Evolutionary conservation across 2,329 filamentous ascomycete species (phyloP), one percentile per base, ranked within the genome.

Genomic region (Aspergillus neotritici): DNA sequence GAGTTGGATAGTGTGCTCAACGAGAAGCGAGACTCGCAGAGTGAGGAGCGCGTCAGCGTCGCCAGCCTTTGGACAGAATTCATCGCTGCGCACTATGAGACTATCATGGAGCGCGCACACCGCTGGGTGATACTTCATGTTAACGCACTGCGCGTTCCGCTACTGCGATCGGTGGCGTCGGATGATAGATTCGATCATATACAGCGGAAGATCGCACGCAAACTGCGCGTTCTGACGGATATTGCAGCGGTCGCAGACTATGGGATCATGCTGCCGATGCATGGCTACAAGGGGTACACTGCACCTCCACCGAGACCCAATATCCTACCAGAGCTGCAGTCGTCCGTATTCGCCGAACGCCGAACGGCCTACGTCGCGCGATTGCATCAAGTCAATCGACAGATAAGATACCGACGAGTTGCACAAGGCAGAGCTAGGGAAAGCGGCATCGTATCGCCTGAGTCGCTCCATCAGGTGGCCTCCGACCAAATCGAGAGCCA

Each of bases 101-200:
- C 56, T n/a, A 54, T 60, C 37, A 51, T 50, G 12, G 40, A 43
- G 9, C 47, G 49, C 5, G 55, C 57, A 4, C 55, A 60, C 33
- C 43, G 41, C 34, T 60, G 57, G 56, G 50, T 58, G 9, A 50
- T 46, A 1, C 14, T 43, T 11, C 49, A 52, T 34, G 40, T 50
- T 10, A 37, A 50, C 14, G 40, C 25, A 3, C 33, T 60, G 15
- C 50, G 44, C 4, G 31, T 38, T 11, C 51, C 49, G 2, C 15
- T 54, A 4, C 10, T 57, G 9, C 16, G 44, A 4, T 43, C 42
- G 7, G 12, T 57, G 4, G 10, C n/a, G 3, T 21, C 15, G 12
- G 40, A 30, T 14, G 35, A 36, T 4, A 13, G 5, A 2, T n/a
- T 38, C 9, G 52, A 49, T 43, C 35, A 17, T 10, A 10, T 48